phyloP scores from a whole-genome alignment of 1,139 yeast species.

The Citeromyces hawaiiensis region DNA sequence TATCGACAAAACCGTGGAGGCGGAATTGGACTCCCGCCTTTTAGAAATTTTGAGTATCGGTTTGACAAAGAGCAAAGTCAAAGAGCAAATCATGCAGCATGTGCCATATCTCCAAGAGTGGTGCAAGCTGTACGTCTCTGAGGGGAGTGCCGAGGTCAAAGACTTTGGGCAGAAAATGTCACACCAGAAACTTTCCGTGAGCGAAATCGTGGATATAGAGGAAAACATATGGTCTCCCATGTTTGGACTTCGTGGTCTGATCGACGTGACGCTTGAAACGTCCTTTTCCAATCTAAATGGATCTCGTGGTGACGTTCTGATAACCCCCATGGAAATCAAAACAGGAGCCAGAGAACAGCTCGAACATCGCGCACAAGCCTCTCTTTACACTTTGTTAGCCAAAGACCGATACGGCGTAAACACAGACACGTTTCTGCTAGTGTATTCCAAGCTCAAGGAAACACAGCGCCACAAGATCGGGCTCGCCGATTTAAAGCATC shows the following conservation, averaged over 20 bases:
- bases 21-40: conserved; percentile 25
- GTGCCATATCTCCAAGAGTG: conserved; percentile 50
- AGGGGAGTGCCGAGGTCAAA: conserved; percentile 18
- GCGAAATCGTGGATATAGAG: conserved; percentile 68
- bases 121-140: conserved; percentile 31
- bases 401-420: conserved; percentile 68
- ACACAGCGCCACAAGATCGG: conserved; percentile 37
- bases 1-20: conserved; percentile 30
- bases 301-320: conserved; percentile 17
- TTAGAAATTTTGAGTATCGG: conserved; percentile 48
- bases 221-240: conserved; percentile 88
- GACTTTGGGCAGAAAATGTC: conserved; percentile 14
- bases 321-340: conserved; percentile 80
- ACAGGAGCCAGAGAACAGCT: conserved; percentile 57
- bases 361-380: conserved; percentile 77
- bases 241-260: conserved; percentile 83
- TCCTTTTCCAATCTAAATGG: conserved; percentile 16
- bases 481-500: conserved; percentile 41
- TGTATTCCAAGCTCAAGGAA: conserved; percentile 54
- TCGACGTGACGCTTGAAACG: conserved; percentile 78
- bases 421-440: conserved; percentile 51
- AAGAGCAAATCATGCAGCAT: conserved; percentile 33
- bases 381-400: conserved; percentile 69
- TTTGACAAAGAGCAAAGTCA: conserved; percentile 31
- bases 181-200: conserved; percentile 32